Evolutionary conservation across 2,329 filamentous ascomycete species (phyloP), one percentile per base, ranked within the genome.

Genomic region (Ophiocordyceps camponoti-saundersi): DNA sequence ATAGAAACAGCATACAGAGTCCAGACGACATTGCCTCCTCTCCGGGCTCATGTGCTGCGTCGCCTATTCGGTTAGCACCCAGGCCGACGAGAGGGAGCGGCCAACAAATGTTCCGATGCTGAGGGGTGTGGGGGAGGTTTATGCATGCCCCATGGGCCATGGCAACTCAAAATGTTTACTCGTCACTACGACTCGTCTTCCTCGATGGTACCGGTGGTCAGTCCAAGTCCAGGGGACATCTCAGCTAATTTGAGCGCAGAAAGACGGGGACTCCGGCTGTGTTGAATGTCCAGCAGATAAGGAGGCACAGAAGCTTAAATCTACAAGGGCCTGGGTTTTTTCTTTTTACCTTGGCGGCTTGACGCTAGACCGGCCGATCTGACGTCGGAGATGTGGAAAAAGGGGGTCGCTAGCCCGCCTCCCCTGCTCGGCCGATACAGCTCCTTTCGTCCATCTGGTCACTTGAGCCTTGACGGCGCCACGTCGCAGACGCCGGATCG

Each of bases 351-450:
- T 26, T n/a, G 23, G 32, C 45, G 49, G 49, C 42, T 46, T n/a
- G 42, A 30, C 22, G 15, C 22, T 29, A 26, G 48, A 49, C 52
- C 47, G 49, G 53, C 23, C 51, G 54, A 56, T 55, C 49, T 52
- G 48, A 52, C 51, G 49, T 51, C 50, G 44, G 47, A 50, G 53
- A 51, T 44, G 51, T 34, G 45, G 48, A 48, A 40, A 39, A 46
- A 48, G 48, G 39, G 22, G 20, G 16, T n/a, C 30, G 32, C 16
- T 34, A 34, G 18, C 42, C 10, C 22, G 21, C 34, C 26, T 4
- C 18, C 20, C n/a, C 39, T 39, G 6, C 34, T 39, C 34, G 34
- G 34, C 34, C 34, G 18, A 39, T 39, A 39, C 15, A 39, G 3
- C 34, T 18, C 34, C 18, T 15, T 16, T 15, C 34, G 34, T 18